Conservation (phyloP, 2,329 filamentous ascomycete species). For the Monilinia fructigena region DNA sequence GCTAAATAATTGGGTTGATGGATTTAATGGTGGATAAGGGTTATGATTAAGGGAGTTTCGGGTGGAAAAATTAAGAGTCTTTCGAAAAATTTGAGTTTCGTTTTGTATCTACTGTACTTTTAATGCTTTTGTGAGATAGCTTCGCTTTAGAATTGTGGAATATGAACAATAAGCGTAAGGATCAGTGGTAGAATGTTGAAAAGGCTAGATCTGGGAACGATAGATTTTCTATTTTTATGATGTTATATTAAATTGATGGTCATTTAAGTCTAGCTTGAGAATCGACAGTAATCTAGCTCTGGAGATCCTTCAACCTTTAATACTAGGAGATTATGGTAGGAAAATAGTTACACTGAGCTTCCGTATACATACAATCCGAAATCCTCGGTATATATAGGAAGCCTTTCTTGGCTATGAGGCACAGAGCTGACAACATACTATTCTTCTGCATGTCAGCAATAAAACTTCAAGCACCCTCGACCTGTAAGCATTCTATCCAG, state of each 20-base stretch:
- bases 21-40: neutral
- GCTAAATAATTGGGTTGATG: neutral
- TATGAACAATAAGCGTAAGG: too few species aligned
- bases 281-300: neutral
- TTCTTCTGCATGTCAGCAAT: conserved; percentile 3
- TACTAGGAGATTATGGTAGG: neutral
- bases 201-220: neutral
- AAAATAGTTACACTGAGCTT: neutral
- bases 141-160: neutral
- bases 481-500: neutral
- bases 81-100: neutral
- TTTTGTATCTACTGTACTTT: neutral
- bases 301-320: neutral
- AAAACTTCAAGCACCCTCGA: neutral
- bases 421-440: neutral
- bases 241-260: neutral
- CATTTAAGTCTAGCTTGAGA: too few species aligned
- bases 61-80: neutral
- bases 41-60: neutral
- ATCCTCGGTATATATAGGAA: neutral
- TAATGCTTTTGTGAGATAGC: neutral
- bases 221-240: neutral
- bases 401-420: neutral
- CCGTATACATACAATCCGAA: neutral
- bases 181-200: neutral